Evolutionary conservation across 495 filamentous ascomycete genomes (phyloP), one percentile per base, ranked within the genome.

Genomic region (Tetracladium marchalianum): DNA sequence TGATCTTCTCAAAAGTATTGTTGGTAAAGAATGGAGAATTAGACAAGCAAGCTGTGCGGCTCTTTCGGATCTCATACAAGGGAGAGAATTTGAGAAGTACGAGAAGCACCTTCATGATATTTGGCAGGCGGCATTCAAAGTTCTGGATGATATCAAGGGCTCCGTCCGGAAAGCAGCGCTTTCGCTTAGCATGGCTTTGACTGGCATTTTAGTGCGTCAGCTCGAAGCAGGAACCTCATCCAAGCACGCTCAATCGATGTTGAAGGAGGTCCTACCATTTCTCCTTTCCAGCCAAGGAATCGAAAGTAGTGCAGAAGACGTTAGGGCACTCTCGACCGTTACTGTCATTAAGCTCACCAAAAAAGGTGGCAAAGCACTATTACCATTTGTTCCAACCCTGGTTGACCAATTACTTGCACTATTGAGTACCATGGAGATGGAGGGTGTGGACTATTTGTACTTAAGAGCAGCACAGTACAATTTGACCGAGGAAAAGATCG

Each of bases 71-170:
- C 71, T 98, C 5, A 56, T 94, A 16, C 81, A 85, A 48, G 85
- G 86, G 0, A 68, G 81, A 10, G 77, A 77, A 6, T 78, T 90
- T 19, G 75, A 78, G 22, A 83, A 79, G 59, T 96, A 94, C 57
- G 80, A 89, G 51, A 74, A 77, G 35, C 90, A 95, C 54, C 77
- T 95, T 39, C 76, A 80, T 44, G 75, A 87, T 32, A 90, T 96
- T 47, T 95, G 90, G 80, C 68, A 73, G 7, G 75, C 81, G 18
- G 78, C 84, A 2, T 85, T 96, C 64, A 90, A 85, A 53, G 83
- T 87, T 5, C 62, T 95, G 11, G 92, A 98, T 62, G 92, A 98
- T 61, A 92, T 95, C 54, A 98, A 98, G 63, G 82, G 81, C 18
- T 87, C 84, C 8, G 92, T 97, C 11, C 77, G 92, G 35, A 66